Evolutionary conservation across 768 basidiomycete genomes (phyloP).

Genomic region (Dendrothele bispora): DNA sequence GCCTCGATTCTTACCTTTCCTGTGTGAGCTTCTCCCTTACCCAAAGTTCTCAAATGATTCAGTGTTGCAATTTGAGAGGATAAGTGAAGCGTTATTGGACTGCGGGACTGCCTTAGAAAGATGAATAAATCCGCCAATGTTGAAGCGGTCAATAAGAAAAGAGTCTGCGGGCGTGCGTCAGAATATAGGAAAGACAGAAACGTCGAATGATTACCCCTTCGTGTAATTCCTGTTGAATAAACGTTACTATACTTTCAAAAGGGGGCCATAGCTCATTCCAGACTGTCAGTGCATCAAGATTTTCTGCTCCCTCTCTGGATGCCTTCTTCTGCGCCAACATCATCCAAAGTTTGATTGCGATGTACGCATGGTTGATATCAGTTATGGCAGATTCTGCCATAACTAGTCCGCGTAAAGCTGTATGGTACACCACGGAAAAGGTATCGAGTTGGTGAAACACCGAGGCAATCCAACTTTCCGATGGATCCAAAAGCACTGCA

Average conservation of each 20-base stretch:
- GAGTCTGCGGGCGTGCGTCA: too few species aligned
- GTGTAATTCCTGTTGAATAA: constrained; percentile 48
- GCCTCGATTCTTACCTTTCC: constrained; percentile 44
- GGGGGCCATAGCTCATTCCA: constrained; percentile 83
- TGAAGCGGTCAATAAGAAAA: constrained; percentile 55
- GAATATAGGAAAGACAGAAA: too few species aligned
- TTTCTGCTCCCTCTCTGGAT: constrained; percentile 23
- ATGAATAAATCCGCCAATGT: constrained; percentile 66
- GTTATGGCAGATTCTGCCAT: constrained; percentile 45
- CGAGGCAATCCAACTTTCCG: constrained; percentile 32
- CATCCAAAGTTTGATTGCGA: constrained; percentile 72
- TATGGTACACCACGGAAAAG: constrained; percentile 50
- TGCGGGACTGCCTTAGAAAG: constrained; percentile 58
- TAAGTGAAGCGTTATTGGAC: constrained; percentile 52
- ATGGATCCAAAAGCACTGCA: constrained; percentile 46
- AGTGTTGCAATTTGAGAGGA: constrained; percentile 50
- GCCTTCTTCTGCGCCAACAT: constrained; percentile 49
- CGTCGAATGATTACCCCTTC: too few species aligned
- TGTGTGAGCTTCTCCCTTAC: constrained; percentile 44
- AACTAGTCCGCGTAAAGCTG: constrained; percentile 39
- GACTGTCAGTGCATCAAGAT: constrained; percentile 38
- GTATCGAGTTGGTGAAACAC: constrained; percentile 50
- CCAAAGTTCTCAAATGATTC: constrained; percentile 46
- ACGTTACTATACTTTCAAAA: constrained; percentile 53
- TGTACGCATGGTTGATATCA: constrained; percentile 69